A percentile compares a stretch with the other conserved stretches of the same genome.
These are phyloP conservation scores for Niebla homalea DNA, from an alignment of 495 filamentous ascomycete species.

Conservation along the genomic window DNA sequence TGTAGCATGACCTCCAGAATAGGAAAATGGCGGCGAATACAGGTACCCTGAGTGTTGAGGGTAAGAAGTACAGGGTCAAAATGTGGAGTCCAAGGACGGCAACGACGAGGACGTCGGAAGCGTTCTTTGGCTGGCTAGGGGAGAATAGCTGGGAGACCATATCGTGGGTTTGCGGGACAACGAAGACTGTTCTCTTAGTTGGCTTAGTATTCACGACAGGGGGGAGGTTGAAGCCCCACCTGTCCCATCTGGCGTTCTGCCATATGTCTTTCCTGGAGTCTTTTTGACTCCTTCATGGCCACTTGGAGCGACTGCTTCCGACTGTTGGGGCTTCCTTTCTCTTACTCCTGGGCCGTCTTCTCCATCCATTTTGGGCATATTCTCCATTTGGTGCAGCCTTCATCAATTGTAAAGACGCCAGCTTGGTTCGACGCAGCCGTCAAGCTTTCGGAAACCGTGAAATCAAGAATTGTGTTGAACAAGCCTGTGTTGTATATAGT, in stretches of 20 bases:
- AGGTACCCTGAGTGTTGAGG: conserved; percentile 49
- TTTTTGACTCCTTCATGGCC: conserved; percentile 20
- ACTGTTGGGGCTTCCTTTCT: conserved; percentile 9
- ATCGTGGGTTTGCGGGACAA: conserved; percentile 91
- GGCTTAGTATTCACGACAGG: neutral
- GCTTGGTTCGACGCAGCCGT: too few relatives aligned
- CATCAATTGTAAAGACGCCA: too few relatives aligned
- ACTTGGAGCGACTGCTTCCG: conserved; percentile 50
- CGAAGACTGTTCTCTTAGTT: conserved; percentile 53
- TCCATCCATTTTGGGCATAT: neutral
- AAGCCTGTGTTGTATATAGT: too few relatives aligned
- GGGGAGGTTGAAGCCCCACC: conserved; percentile 34
- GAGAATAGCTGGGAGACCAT: conserved; percentile 97
- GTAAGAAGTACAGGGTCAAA: conserved; percentile 55
- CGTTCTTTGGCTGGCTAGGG: conserved; percentile 88
- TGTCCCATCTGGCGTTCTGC: conserved; percentile 79
- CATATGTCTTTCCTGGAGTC: conserved; percentile 65
- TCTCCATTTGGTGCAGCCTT: too few relatives aligned
- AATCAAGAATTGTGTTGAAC: too few relatives aligned
- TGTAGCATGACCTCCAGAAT: conserved; percentile 88
- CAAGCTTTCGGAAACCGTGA: too few relatives aligned
- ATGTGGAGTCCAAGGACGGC: conserved; percentile 65
- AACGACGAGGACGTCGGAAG: conserved; percentile 74
- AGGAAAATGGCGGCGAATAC: conserved; percentile 70
- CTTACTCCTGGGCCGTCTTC: conserved; percentile 6